Evolutionary conservation across 2,329 filamentous ascomycete genomes (phyloP).

Genomic region (Microsporum ferrugineum): DNA sequence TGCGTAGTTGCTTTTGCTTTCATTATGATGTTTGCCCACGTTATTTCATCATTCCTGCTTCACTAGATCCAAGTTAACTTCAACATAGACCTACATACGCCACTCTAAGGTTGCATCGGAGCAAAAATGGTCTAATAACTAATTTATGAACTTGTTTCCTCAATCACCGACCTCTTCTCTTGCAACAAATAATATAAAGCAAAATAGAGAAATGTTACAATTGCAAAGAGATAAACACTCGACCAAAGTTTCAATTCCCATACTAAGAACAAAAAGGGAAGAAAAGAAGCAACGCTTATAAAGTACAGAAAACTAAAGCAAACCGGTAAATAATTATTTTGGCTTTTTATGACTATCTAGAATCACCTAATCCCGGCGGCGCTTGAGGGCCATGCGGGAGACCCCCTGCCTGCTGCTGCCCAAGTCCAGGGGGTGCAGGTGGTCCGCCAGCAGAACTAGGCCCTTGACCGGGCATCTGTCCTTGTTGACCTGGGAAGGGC

Average conservation of each 20-base stretch:
- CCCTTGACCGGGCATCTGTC: conserved; percentile 1
- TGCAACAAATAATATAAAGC: neutral
- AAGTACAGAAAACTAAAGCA: neutral
- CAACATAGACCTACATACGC: neutral
- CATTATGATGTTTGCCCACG: neutral
- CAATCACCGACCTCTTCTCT: neutral
- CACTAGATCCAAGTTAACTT: too few relatives aligned
- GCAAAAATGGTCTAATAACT: neutral
- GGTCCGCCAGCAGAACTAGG: neutral
- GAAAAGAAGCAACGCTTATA: neutral
- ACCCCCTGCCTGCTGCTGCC: neutral
- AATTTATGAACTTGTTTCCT: neutral
- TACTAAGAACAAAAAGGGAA: neutral
- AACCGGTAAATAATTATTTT: neutral
- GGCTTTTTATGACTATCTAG: conserved; percentile 14
- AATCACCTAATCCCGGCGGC: conserved; percentile 1
- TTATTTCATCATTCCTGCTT: too few relatives aligned
- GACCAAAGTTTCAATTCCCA: neutral
- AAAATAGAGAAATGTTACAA: neutral
- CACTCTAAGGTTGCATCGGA: neutral
- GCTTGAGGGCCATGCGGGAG: neutral
- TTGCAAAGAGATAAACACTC: neutral
- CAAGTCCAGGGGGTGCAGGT: neutral
- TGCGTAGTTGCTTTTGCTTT: neutral
- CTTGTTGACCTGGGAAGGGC: conserved; percentile 18